A percentile compares a stretch with the other conserved stretches of the same genome.
phyloP scores from a whole-genome alignment of 768 basidiomycete species.

The Leucocoprinus leucothites region DNA sequence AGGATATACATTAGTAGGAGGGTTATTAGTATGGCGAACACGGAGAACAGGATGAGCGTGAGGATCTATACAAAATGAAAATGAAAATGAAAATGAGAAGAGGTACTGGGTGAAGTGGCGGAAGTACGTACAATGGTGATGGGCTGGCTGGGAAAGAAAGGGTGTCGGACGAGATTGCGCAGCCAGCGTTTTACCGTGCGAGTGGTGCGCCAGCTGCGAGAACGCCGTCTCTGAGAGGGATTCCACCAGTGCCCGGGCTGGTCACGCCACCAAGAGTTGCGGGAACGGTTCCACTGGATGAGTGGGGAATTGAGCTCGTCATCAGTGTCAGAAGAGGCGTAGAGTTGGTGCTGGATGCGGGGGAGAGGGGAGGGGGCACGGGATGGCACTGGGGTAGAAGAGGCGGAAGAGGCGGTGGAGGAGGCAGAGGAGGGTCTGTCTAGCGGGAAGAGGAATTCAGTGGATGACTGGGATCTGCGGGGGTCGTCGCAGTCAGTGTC shows the following conservation, averaged over 20 bases:
- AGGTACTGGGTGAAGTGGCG: neutral
- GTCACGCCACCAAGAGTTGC: slow-evolving; percentile 39
- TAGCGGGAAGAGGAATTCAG: slow-evolving; percentile 31
- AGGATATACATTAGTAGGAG: slow-evolving; percentile 87
- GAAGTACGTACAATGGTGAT: slow-evolving; percentile 70
- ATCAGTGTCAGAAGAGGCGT: slow-evolving; percentile 60
- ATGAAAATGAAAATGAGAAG: no score
- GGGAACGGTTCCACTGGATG: slow-evolving; percentile 26
- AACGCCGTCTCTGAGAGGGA: slow-evolving; percentile 48
- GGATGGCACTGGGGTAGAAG: slow-evolving; percentile 57
- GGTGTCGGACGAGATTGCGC: slow-evolving; percentile 60
- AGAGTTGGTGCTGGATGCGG: slow-evolving; percentile 45
- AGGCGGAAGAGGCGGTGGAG: slow-evolving; percentile 38
- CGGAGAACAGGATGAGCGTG: slow-evolving; percentile 60
- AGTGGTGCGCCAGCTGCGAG: slow-evolving; percentile 41
- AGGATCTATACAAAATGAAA: slow-evolving; percentile 23
- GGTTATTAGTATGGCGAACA: slow-evolving; percentile 81
- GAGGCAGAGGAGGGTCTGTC: slow-evolving; percentile 36
- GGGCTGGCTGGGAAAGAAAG: slow-evolving; percentile 76
- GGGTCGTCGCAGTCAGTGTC: slow-evolving; percentile 40
- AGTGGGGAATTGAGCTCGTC: slow-evolving; percentile 54
- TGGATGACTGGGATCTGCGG: neutral
- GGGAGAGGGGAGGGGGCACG: slow-evolving; percentile 60
- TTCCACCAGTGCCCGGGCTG: slow-evolving; percentile 59
- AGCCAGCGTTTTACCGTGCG: slow-evolving; percentile 54